A percentile compares a stretch with the other conserved stretches of the same genome.
These are phyloP conservation scores for Stenogyne calaminthoides DNA, from an alignment of 305 asterid species.

Conservation along the genomic window DNA sequence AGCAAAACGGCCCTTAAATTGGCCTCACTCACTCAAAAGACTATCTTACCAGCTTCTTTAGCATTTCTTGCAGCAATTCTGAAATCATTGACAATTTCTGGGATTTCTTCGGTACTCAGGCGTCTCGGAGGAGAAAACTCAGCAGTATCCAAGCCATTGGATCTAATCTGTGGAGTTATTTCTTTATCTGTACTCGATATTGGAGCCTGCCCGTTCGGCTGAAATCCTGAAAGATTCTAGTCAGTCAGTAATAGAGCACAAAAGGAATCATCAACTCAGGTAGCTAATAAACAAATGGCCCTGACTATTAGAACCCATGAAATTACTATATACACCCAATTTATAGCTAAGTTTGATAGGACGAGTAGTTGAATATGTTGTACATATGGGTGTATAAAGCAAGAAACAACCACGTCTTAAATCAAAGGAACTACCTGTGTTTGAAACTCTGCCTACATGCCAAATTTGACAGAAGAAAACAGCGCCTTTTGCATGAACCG, in stretches of 20 bases:
- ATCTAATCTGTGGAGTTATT: constrained; percentile 42
- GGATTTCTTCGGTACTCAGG: constrained; percentile 56
- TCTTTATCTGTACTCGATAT: constrained; percentile 3
- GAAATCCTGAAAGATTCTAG: constrained; percentile 44
- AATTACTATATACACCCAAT: too few relatives aligned
- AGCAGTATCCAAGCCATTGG: constrained; percentile 40
- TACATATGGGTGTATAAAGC: too few relatives aligned
- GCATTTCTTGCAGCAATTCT: constrained; percentile 39
- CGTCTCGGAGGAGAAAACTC: constrained; percentile 60
- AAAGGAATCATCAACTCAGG: neutral
- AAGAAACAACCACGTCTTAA: too few relatives aligned
- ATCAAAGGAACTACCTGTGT: constrained; percentile 37
- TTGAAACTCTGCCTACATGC: constrained; percentile 71
- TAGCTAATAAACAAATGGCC: neutral
- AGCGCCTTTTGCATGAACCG: constrained; percentile 82
- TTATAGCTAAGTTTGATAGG: neutral
- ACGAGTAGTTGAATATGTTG: neutral
- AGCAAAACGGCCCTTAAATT: too few relatives aligned
- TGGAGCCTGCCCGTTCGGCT: constrained; percentile 36
- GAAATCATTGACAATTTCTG: constrained; percentile 58
- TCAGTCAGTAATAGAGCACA: neutral
- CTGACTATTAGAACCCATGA: too few relatives aligned
- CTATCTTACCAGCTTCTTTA: too few relatives aligned
- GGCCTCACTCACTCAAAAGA: too few relatives aligned
- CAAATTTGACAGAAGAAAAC: constrained; percentile 76